Evolutionary conservation across 1,284 basidiomycete genomes (phyloP).

Genomic region (Irpex sp.): DNA sequence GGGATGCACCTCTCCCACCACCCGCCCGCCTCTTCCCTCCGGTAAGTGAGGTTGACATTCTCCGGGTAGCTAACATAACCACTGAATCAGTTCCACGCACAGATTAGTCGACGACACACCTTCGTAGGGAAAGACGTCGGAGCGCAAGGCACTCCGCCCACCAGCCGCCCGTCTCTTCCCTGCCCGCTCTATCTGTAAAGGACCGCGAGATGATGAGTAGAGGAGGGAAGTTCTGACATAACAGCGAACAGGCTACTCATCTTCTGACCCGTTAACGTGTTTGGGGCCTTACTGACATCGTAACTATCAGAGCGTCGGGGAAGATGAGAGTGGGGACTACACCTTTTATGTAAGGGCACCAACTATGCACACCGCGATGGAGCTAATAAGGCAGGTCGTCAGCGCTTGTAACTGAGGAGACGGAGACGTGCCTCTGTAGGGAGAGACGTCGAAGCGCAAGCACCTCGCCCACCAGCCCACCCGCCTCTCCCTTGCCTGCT

Average conservation of each 20-base stretch:
- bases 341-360: too few relatives aligned
- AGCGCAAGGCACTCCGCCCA: background rate
- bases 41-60: background rate
- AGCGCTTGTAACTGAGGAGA: background rate
- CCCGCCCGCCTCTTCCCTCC: background rate
- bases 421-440: background rate
- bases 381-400: background rate
- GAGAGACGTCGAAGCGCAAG: background rate
- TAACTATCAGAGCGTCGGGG: background rate
- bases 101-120: background rate
- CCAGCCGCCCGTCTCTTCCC: background rate
- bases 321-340: too few relatives aligned
- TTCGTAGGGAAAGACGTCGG: background rate
- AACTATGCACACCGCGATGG: too few relatives aligned
- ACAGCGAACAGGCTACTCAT: background rate
- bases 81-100: background rate
- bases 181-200: background rate
- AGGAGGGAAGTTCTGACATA: too few relatives aligned
- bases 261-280: background rate
- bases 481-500: background rate
- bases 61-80: background rate
- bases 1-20: background rate
- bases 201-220: background rate
- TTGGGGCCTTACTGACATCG: background rate
- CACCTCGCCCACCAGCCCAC: background rate